Base-by-base conservation (phyloP, 73 alveolate genomes). In the Durusdinium trenchii region DNA sequence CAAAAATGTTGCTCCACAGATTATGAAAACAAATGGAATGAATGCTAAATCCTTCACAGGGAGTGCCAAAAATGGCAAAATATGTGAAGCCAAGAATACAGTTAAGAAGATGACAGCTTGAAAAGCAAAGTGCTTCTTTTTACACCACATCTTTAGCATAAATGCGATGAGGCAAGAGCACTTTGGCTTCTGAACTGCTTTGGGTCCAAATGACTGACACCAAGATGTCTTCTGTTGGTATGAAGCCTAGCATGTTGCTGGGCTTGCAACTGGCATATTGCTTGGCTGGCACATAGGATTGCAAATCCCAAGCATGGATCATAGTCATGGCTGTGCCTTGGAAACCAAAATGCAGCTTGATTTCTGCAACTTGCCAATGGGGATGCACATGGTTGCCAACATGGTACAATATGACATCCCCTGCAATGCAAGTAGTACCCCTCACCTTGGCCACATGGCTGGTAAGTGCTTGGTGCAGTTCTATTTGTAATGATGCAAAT, bases 131-230 rank as follows among this genome's bases (percentile, higher is more conserved):
- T n/a, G n/a, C n/a, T 26, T 64, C 7, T 64, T 64, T 64, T 64
- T 23, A 64, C 5, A 40, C 78, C 78, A 64, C 7, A 35, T 23
- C 9, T 64, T 26, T 35, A 64, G 32, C 78, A 64, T 51, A 84
- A 4, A 84, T 36, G 20, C 38, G 94, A 76, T 84, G 57, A 12
- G 75, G 94, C 54, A 84, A 36, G 1, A 84, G 94, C 94, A 84
- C 73, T 10, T 36, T 84, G 73, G 73, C 73, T 61, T 46, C 62
- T 32, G 48, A 4, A 30, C 26, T 32, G 6, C 38, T 5, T 48
- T 76, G 38, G 86, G 18, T 40, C 40, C 6, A 76, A 18, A 84
- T 60, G 51, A 51, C 76, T 51, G 67, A 38, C 30, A 35, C 36
- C 76, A n/a, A 61, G 46, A 84, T 84, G 94, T 52, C 6, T 10